Percentiles rank a stretch among this genome's conserved stretches.
These are phyloP conservation scores for Urochloa ruziziensis DNA, from an alignment of 176 grass and related monocot species.

Conservation along the genomic window DNA sequence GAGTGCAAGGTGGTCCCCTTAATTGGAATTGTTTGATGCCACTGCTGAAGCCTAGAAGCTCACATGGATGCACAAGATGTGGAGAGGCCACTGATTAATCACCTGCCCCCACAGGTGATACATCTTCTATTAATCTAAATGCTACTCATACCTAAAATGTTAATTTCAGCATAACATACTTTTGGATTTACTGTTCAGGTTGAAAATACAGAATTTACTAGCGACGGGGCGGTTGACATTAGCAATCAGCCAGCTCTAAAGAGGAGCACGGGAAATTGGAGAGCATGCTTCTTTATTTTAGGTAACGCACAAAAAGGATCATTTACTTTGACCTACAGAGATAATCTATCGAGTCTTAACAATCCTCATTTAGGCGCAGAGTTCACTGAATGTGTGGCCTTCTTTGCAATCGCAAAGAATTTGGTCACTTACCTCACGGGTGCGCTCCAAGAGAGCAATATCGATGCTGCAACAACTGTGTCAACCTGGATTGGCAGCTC, in stretches of 20 bases:
- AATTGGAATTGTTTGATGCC: background rate
- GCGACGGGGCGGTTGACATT: conserved; percentile 11
- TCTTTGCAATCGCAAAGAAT: background rate
- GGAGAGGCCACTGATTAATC: background rate
- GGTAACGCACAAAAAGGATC: background rate
- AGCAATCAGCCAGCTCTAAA: background rate
- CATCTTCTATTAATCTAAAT: background rate
- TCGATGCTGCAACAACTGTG: background rate
- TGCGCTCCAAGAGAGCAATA: conserved; percentile 12
- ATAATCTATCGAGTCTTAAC: no score
- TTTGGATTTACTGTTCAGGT: background rate
- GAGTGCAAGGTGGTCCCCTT: background rate
- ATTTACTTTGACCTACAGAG: background rate
- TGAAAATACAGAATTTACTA: background rate
- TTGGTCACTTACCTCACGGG: conserved; percentile 20
- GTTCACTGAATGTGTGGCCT: conserved; percentile 19
- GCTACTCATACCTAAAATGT: background rate
- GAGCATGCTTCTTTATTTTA: conserved; percentile 29
- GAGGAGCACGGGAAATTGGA: conserved; percentile 21
- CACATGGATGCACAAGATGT: background rate
- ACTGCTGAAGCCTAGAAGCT: background rate
- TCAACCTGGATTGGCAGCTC: background rate
- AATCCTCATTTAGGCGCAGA: background rate
- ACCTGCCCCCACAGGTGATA: background rate
- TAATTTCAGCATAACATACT: background rate